Evolutionary conservation across 2,329 filamentous ascomycete species (phyloP), one percentile per base, ranked within the genome.

Genomic region (Talaromyces sp.): DNA sequence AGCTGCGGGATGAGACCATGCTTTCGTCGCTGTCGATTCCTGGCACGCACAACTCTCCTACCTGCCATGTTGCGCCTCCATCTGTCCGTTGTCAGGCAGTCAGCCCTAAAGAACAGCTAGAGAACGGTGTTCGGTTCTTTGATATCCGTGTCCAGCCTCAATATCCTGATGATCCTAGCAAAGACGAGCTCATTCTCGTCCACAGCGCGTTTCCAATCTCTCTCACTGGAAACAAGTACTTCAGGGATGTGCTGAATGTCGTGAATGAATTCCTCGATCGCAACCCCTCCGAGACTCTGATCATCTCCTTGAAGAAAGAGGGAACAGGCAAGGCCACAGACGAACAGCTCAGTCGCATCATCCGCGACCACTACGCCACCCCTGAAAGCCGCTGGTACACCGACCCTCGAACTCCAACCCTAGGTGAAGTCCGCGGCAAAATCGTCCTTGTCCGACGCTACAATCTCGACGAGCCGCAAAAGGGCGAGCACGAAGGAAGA

Each of bases 41-140:
- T 17, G 95, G 95, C 69, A 97, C 95, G 0, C 95, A 99, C 82
- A 98, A 99, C 80, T 92, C 91, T 19, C 92, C 95, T 6, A 96
- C 93, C 10, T 90, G 87, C 79, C 85, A 96, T 81, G 85, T 87
- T 58, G 93, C 95, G 13, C 85, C 97, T 5, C 95, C 95, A 1
- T 96, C 92, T 1, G 95, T 98, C 43, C 90, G 95, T 45, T 98
- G 95, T 78, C 95, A 99, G 80, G 89, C 91, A 38, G 92, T 93
- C 19, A 83, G 86, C 67, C 84, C 96, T 5, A 82, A 84, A 58
- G 87, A 89, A 62, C 95, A 99, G 78, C 87, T 99, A 31, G 83
- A 88, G 65, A 94, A 97, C 75, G 95, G 95, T 31, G 90, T 98
- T 54, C 92, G 95, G 61, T 98, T 97, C 83, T 88, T 99, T 70